Percentiles rank a stretch among this genome's conserved stretches.
phyloP scores from a whole-genome alignment of 768 basidiomycete species.

The Gyrodon lividus region DNA sequence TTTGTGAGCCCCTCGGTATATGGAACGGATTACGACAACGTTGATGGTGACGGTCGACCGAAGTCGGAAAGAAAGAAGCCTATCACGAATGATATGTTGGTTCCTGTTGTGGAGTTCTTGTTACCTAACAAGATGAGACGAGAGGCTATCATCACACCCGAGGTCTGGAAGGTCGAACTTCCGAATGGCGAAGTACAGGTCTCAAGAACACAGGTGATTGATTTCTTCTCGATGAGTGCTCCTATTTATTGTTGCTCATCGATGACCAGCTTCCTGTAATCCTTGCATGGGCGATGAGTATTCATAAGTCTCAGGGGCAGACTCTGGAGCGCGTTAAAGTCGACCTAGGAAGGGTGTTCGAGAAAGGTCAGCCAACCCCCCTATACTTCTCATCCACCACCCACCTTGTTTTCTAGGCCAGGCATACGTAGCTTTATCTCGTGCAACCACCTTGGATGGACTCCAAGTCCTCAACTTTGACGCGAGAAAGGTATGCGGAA shows the following conservation, averaged over 20 bases:
- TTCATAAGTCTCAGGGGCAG: constrained; percentile 98
- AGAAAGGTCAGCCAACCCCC: constrained; percentile 61
- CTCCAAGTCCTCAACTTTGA: constrained; percentile 84
- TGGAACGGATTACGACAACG: constrained; percentile 42
- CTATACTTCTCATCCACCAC: not conserved
- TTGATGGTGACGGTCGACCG: constrained; percentile 34
- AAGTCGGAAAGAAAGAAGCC: constrained; percentile 32
- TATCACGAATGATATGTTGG: constrained; percentile 36
- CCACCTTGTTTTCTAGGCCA: constrained; percentile 51
- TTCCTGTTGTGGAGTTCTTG: constrained; percentile 79
- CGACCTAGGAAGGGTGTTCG: constrained; percentile 90
- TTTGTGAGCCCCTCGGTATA: constrained; percentile 61
- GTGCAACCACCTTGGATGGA: constrained; percentile 82
- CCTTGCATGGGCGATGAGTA: constrained; percentile 96
- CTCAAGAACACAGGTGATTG: constrained; percentile 70
- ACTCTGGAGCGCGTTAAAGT: constrained; percentile 94
- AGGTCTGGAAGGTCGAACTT: constrained; percentile 83
- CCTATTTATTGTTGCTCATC: not conserved
- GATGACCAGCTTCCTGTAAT: constrained; percentile 72
- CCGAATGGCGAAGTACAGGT: constrained; percentile 86
- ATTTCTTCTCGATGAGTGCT: not conserved
- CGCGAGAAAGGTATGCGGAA: constrained; percentile 55
- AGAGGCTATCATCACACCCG: constrained; percentile 60
- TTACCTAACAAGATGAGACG: constrained; percentile 55
- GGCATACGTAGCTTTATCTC: constrained; percentile 89